Conservation (phyloP, 2,329 filamentous ascomycete genomes). For the Sarocladium brachiariae region DNA sequence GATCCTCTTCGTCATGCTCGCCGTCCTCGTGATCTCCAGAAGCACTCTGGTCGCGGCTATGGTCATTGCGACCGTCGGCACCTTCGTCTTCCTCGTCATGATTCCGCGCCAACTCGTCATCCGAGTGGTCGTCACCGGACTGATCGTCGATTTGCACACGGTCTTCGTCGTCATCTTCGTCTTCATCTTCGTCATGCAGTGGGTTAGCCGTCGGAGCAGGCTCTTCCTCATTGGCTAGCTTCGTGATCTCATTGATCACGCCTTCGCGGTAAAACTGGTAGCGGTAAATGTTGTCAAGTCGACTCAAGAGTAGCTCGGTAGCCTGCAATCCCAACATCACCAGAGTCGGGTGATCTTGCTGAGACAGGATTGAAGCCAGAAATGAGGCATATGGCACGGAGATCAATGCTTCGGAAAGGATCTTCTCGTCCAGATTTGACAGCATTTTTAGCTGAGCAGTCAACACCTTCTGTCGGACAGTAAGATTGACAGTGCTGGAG, state of each 20-base stretch:
- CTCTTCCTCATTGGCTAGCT: slow-evolving; percentile 55
- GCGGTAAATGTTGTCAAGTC: slow-evolving; percentile 80
- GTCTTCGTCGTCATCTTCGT: slow-evolving; percentile 15
- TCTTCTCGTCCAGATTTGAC: slow-evolving; percentile 79
- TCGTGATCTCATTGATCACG: slow-evolving; percentile 84
- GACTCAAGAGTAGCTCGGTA: slow-evolving; percentile 76
- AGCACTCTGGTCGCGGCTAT: slow-evolving; percentile 21
- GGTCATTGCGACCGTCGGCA: slow-evolving; percentile 12
- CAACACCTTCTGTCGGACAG: slow-evolving; percentile 89
- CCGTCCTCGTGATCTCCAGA: slow-evolving; percentile 39
- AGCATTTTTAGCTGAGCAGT: slow-evolving; percentile 97
- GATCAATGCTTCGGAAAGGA: slow-evolving; percentile 78
- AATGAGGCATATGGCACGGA: slow-evolving; percentile 94
- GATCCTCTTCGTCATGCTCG: slow-evolving; percentile 45
- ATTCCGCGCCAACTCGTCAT: slow-evolving; percentile 16
- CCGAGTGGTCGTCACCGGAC: slow-evolving; percentile 24
- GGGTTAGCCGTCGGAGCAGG: not conserved
- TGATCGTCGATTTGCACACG: slow-evolving; percentile 11
- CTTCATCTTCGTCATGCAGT: slow-evolving; percentile 14
- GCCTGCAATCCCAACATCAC: slow-evolving; percentile 85
- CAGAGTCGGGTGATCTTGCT: slow-evolving; percentile 83
- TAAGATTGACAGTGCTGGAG: slow-evolving; percentile 93
- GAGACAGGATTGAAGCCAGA: slow-evolving; percentile 87
- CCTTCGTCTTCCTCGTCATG: slow-evolving; percentile 20
- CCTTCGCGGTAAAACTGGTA: slow-evolving; percentile 98